A percentile compares a stretch with the other conserved stretches of the same genome.
These are phyloP conservation scores for Pichia kudriavzevii DNA, from an alignment of 1,139 yeast genomes.

Conservation along the genomic window DNA sequence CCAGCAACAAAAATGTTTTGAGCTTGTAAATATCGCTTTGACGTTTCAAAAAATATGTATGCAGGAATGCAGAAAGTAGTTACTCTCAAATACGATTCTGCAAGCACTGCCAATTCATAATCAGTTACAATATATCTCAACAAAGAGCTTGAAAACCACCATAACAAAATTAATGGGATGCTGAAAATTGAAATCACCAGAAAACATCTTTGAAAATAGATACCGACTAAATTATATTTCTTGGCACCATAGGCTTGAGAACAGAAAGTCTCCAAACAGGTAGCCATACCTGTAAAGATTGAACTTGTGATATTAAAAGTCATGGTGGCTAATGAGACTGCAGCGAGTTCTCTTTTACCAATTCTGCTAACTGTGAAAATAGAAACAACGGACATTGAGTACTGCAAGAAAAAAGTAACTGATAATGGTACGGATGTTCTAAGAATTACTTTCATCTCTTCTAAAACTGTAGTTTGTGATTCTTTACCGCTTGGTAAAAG, in stretches of 20 bases:
- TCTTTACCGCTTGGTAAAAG: slow-evolving; percentile 1
- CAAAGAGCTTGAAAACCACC: slow-evolving; percentile 34
- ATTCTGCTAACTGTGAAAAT: slow-evolving; percentile 47
- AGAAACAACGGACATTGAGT: slow-evolving; percentile 44
- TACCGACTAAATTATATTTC: slow-evolving; percentile 29
- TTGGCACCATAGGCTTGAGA: slow-evolving; percentile 45
- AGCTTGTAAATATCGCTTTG: slow-evolving; percentile 36
- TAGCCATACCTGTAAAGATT: slow-evolving; percentile 48
- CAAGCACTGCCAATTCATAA: slow-evolving; percentile 28
- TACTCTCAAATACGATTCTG: slow-evolving; percentile 31
- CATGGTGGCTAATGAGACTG: slow-evolving; percentile 50
- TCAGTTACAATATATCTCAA: slow-evolving; percentile 30
- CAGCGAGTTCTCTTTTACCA: slow-evolving; percentile 48
- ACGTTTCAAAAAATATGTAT: slow-evolving; percentile 35
- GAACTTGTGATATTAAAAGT: slow-evolving; percentile 47
- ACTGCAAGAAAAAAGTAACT: slow-evolving; percentile 42
- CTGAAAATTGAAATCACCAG: slow-evolving; percentile 32
- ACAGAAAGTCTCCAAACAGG: slow-evolving; percentile 46
- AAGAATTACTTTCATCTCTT: slow-evolving; percentile 20
- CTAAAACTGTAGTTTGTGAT: slow-evolving; percentile 3
- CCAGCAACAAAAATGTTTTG: slow-evolving; percentile 37
- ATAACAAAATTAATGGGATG: slow-evolving; percentile 31
- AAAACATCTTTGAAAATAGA: slow-evolving; percentile 38
- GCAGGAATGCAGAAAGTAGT: slow-evolving; percentile 35
- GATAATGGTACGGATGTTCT: slow-evolving; percentile 41